phyloP scores from a whole-genome alignment of 2,329 filamentous ascomycete species.

The Diplodia sapinea region DNA sequence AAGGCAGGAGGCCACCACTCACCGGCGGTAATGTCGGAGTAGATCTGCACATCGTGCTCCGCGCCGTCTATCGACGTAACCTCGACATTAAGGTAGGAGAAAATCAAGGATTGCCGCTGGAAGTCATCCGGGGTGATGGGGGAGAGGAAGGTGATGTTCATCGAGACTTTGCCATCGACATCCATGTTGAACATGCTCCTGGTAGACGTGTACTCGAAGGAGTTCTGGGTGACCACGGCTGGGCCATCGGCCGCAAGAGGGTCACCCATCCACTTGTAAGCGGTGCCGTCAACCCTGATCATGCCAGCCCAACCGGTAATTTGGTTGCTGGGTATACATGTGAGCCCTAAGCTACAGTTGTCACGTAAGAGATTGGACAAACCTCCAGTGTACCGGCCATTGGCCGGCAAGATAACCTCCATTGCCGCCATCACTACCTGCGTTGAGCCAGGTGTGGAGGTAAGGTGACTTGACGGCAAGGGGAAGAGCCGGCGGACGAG shows the following conservation, averaged over 20 bases:
- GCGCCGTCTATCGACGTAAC: slow-evolving; percentile 67
- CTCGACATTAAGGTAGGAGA: slow-evolving; percentile 71
- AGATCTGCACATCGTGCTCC: slow-evolving; percentile 70
- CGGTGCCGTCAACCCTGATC: slow-evolving; percentile 68
- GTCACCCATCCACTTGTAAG: slow-evolving; percentile 72
- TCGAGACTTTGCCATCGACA: slow-evolving; percentile 63
- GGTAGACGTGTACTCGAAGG: slow-evolving; percentile 74
- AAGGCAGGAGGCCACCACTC: slow-evolving; percentile 38
- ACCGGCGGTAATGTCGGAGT: slow-evolving; percentile 75
- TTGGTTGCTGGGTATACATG: slow-evolving; percentile 52
- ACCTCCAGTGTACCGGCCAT: slow-evolving; percentile 75
- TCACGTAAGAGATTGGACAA: background rate
- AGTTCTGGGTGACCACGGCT: slow-evolving; percentile 60
- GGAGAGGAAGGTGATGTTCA: slow-evolving; percentile 74
- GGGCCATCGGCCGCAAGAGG: slow-evolving; percentile 48
- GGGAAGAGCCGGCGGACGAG: slow-evolving; percentile 70
- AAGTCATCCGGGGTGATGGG: slow-evolving; percentile 71
- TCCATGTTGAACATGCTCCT: slow-evolving; percentile 72
- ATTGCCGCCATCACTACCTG: slow-evolving; percentile 65
- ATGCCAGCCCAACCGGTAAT: slow-evolving; percentile 71
- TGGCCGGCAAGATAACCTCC: slow-evolving; percentile 71
- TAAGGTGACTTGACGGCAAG: slow-evolving; percentile 78
- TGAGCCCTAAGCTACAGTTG: background rate
- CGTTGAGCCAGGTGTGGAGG: slow-evolving; percentile 67
- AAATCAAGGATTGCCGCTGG: slow-evolving; percentile 69